A percentile compares a stretch with the other conserved stretches of the same genome.
These are phyloP conservation scores for Candida oleophila DNA, from an alignment of 805 yeast genomes.

Conservation along the genomic window DNA sequence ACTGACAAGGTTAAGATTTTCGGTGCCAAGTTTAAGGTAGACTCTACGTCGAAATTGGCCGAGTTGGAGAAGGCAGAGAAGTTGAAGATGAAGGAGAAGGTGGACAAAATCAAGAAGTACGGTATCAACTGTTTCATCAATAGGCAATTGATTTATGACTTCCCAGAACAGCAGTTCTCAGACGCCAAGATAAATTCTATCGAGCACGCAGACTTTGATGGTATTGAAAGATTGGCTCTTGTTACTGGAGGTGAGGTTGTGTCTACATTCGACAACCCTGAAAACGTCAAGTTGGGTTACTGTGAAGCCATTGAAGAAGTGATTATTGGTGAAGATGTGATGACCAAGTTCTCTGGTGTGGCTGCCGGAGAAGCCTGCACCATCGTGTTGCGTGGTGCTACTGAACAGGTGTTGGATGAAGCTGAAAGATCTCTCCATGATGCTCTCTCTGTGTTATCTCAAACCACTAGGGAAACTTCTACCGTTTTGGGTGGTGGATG, in stretches of 20 bases:
- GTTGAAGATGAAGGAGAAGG: slow-evolving; percentile 86
- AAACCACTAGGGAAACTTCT: slow-evolving; percentile 88
- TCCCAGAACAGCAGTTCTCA: slow-evolving; percentile 93
- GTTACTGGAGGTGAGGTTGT: slow-evolving; percentile 99
- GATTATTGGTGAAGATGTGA: slow-evolving; percentile 87
- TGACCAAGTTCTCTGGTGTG: slow-evolving; percentile 93
- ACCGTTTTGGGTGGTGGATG: slow-evolving; percentile 95
- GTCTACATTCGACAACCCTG: slow-evolving; percentile 93
- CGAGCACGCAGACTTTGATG: slow-evolving; percentile 98
- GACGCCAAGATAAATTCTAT: slow-evolving; percentile 87
- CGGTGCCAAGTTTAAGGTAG: slow-evolving; percentile 97
- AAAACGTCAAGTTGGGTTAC: slow-evolving; percentile 77
- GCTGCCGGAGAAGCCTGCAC: slow-evolving; percentile 96
- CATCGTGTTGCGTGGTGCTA: slow-evolving; percentile 72
- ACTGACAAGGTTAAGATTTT: slow-evolving; percentile 97
- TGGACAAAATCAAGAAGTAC: slow-evolving; percentile 84
- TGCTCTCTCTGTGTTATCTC: slow-evolving; percentile 92
- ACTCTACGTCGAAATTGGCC: slow-evolving; percentile 90
- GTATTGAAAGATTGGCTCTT: slow-evolving; percentile 91
- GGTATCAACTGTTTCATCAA: slow-evolving; percentile 89
- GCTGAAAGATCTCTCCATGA: slow-evolving; percentile 72
- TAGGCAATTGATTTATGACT: slow-evolving; percentile 95
- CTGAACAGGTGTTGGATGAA: slow-evolving; percentile 47
- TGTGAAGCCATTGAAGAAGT: slow-evolving; percentile 91
- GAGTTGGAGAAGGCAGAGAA: slow-evolving; percentile 93